Base-by-base conservation (phyloP, 1,139 yeast species). In the Candida mesenterica region DNA sequence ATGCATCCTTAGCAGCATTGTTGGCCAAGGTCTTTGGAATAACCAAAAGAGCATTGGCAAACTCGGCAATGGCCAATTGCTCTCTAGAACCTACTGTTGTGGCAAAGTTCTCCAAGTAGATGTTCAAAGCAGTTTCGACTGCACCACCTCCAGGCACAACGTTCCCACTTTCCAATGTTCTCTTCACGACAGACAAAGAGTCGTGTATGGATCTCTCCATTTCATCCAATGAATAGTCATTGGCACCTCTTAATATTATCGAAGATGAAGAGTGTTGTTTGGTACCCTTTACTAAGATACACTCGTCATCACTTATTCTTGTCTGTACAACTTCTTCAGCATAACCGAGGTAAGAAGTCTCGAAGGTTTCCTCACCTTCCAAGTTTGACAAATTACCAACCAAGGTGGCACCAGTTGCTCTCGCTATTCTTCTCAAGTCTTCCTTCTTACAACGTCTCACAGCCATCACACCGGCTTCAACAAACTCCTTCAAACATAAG, bases 121-220 rank as follows among this genome's bases (percentile, higher is more conserved):
- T 89, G 67, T 89, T 90, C 52, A 94, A 75, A 8, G 98, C 97
- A 31, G 96, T 75, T 67, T 94, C 99, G 32, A 92, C 98, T 15
- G 97, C 96, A 44, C 99, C 99, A 45, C 98, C 99, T 40, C 99
- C 99, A 31, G 98, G 97, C 7, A 94, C 98, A 39, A 94, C 94
- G 48, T 77, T 67, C 12, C 97, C 97, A 54, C 94, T 81, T 65
- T 94, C 99, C 49, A 94, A 76, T 13, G 98, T 89, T 60, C 98
- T 82, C 69, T 94, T 94, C 31, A 94, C 96, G 26, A 92, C 98
- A 31, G 90, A 82, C 49, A 94, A 72, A 1, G 98, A 87, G 61
- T 94, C 99, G 56, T 89, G 97, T 41, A 94, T 64, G 2, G 96
- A 87, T 62, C 99, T 79, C 67, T 94, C 97, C 97, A 94, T 92